phyloP scores from a whole-genome alignment of 1,284 basidiomycete genomes.

The Cutaneotrichosporon spelunceum region DNA sequence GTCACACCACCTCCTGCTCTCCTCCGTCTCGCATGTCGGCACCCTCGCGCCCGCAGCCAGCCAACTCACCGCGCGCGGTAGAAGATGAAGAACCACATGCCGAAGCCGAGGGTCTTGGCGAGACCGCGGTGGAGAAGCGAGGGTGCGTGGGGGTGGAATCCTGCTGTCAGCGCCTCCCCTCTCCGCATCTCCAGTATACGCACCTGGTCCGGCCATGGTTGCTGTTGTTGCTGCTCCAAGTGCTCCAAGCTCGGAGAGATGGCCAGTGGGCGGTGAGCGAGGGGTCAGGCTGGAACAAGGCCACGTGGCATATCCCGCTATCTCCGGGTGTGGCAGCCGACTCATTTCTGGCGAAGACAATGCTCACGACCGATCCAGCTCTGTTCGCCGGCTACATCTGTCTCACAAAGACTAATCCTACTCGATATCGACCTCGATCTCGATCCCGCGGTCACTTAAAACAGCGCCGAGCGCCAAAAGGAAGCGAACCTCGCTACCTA shows the following conservation, averaged over 20 bases:
- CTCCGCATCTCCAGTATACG: conserved; percentile 1
- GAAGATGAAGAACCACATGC: conserved; percentile 98
- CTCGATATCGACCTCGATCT: neutral
- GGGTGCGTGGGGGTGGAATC: conserved; percentile 80
- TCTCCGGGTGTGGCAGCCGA: conserved; percentile 8
- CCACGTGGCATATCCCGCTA: conserved; percentile 11
- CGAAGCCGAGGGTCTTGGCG: conserved; percentile 78
- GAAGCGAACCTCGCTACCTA: neutral
- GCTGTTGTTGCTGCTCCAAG: neutral
- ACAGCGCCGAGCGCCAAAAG: conserved; percentile 3
- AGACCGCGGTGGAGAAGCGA: conserved; percentile 71
- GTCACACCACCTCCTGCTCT: neutral
- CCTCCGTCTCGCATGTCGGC: neutral
- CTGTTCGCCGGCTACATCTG: too few relatives aligned
- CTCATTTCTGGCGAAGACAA: conserved; percentile 3
- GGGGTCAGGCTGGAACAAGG: neutral
- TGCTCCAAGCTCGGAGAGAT: neutral
- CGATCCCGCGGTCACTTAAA: neutral
- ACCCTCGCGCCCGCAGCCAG: neutral
- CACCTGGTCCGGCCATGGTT: conserved; percentile 40
- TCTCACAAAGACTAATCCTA: neutral
- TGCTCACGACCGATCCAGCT: neutral
- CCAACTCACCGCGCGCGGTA: conserved; percentile 77
- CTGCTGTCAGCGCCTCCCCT: conserved; percentile 49
- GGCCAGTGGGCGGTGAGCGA: neutral